phyloP scores from a whole-genome alignment of 306 rosid genomes.

The Rubus parviflorus region DNA sequence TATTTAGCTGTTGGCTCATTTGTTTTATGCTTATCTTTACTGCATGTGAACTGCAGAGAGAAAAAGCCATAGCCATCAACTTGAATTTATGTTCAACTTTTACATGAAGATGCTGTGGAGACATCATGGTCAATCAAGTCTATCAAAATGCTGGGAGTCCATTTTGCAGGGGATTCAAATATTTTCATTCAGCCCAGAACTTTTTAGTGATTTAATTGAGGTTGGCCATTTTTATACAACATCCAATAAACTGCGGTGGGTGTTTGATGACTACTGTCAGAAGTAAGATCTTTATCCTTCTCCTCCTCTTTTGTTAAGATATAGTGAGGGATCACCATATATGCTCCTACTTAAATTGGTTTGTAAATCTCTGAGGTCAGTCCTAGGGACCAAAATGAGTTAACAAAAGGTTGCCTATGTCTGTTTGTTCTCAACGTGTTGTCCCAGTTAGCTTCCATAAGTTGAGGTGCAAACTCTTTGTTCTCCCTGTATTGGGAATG shows the following conservation, averaged over 20 bases:
- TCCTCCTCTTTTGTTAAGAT: background rate
- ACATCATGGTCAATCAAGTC: constrained; percentile 53
- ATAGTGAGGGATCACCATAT: background rate
- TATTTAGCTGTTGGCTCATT: background rate
- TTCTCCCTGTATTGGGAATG: background rate
- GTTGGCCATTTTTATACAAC: constrained; percentile 70
- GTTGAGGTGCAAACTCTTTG: background rate
- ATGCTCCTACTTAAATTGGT: background rate
- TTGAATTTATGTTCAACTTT: constrained; percentile 75
- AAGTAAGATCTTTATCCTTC: constrained; percentile 55
- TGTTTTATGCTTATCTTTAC: constrained; percentile 23
- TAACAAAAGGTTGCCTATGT: background rate
- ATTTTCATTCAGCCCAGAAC: constrained; percentile 79
- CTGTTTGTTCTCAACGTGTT: background rate
- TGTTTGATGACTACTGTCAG: constrained; percentile 66
- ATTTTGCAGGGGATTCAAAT: constrained; percentile 74
- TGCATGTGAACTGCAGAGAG: constrained; percentile 63
- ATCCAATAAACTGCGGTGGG: constrained; percentile 72
- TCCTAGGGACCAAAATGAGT: background rate
- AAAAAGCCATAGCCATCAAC: constrained; percentile 70
- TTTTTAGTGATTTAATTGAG: constrained; percentile 60
- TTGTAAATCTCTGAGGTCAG: background rate
- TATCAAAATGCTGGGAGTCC: constrained; percentile 72
- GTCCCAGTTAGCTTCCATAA: background rate
- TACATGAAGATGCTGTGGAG: constrained; percentile 74